A percentile compares a stretch with the other conserved stretches of the same genome.
Evolutionary conservation across 2,329 filamentous ascomycete genomes (phyloP).

Genomic region (Scedosporium apiospermum): DNA sequence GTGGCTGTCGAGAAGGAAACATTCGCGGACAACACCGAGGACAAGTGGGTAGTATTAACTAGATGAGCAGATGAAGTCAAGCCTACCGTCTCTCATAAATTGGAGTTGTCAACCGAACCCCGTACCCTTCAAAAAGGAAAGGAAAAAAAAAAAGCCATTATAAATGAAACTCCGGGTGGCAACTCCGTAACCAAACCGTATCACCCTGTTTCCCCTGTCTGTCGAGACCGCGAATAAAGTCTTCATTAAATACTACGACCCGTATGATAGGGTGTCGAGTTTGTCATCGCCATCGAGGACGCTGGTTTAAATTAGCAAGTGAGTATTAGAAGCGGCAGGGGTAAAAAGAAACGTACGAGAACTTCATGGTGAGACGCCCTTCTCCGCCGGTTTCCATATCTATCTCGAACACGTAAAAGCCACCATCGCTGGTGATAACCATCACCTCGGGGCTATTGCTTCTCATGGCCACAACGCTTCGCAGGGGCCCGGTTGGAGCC

Average conservation of each 20-base stretch:
- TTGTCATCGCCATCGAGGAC: constrained; percentile 47
- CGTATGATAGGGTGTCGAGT: constrained; percentile 38
- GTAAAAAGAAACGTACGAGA: constrained; percentile 21
- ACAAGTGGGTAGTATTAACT: no score
- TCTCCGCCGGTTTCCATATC: constrained; percentile 93
- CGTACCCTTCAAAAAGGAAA: no score
- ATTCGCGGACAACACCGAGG: no score
- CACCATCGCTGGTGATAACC: constrained; percentile 93
- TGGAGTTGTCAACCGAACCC: no score
- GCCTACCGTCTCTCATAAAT: no score
- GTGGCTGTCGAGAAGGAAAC: no score
- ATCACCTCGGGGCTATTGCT: constrained; percentile 92
- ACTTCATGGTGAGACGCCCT: constrained; percentile 82
- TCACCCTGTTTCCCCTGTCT: no score
- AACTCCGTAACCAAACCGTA: no score
- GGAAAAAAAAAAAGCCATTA: no score
- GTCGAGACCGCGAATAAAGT: neutral
- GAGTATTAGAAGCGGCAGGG: neutral
- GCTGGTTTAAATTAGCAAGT: constrained; percentile 19
- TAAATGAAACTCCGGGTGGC: no score
- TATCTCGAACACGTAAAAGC: constrained; percentile 90
- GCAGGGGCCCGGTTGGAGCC: constrained; percentile 38
- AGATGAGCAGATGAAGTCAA: no score
- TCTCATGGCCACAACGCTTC: constrained; percentile 96
- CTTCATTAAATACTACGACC: constrained; percentile 15